Base-by-base conservation (phyloP, 495 filamentous ascomycete species). In the Clavariopsis aquatica region DNA sequence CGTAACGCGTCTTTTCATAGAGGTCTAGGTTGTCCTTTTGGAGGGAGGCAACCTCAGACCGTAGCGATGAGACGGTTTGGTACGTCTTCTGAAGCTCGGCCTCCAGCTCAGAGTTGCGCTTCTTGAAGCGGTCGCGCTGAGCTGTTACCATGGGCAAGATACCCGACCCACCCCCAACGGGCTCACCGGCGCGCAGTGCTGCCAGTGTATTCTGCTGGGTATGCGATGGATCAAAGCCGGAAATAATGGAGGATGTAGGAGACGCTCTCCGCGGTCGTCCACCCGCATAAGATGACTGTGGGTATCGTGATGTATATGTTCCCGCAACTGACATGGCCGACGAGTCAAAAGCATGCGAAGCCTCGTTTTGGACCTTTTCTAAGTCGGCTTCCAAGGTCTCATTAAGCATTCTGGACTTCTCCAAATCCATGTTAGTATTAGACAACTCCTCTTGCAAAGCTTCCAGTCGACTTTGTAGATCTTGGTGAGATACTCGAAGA, bases 61-160 rank as follows among this genome's bases (percentile, higher is more conserved):
- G 87, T 28, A 98, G 81, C 10, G 92, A 88, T 23, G 93, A 92
- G 26, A 98, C 87, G 0, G 85, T 88, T 41, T 81, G 83, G 72
- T 98, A 90, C 54, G 82, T 79, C 61, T 94, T 92, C 7, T 90
- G 90, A 20, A 98, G 81, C 69, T 98, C 93, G 51, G 90, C 85
- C 74, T 98, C 95, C 46, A 99, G 84, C 72, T 98, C 90, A 1
- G 87, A 76, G 63, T 96, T 98, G 68, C 92, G 88, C 81, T 96
- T 91, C 81, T 96, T 98, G 84, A 99, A 99, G 45, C 94, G 90
- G 76, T 99, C 94, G 63, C 94, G 87, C 75, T 99, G 94, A 20
- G 94, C 94, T 51, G 94, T 95, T 60, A 99, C 88, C 94, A 99
- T 99, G 26, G 95, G 94, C 26, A 99, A 80, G 62, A 99, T 96